Conservation (phyloP, 495 filamentous ascomycete genomes). For the Hyaloscypha variabilis region DNA sequence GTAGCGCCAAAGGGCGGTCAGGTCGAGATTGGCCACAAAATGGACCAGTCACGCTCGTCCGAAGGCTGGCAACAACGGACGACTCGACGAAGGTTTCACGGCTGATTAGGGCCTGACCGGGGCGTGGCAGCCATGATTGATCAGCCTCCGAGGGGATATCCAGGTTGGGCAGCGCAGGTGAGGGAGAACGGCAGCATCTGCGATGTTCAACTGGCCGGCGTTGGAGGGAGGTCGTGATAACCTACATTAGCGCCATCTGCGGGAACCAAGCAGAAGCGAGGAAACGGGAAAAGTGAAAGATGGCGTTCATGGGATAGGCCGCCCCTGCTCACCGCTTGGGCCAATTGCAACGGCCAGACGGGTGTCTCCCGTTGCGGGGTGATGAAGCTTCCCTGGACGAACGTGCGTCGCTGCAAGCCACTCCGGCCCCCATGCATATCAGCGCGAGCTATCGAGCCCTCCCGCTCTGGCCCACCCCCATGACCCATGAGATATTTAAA, state of each 20-base stretch:
- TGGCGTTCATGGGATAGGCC: background rate
- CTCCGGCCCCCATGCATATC: constrained; percentile 3
- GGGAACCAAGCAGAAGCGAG: background rate
- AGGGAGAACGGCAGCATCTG: background rate
- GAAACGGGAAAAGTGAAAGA: background rate
- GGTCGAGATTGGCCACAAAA: constrained; percentile 17
- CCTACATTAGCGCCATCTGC: background rate
- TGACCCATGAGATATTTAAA: constrained; percentile 27
- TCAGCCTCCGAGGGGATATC: background rate
- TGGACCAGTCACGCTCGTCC: constrained; percentile 11
- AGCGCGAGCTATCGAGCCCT: background rate
- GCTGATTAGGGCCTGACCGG: background rate
- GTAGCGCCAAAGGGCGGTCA: constrained; percentile 29
- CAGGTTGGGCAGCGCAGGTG: background rate
- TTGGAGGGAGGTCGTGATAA: background rate
- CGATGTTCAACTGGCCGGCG: background rate
- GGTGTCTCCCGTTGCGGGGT: background rate
- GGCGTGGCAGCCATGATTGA: constrained; percentile 5
- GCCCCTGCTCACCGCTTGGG: background rate
- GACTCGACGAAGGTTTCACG: constrained; percentile 5
- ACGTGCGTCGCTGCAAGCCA: background rate
- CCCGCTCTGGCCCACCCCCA: no score
- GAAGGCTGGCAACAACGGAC: background rate
- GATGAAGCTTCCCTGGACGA: background rate
- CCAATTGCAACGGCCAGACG: background rate